Evolutionary conservation across 75 land plant species (phyloP).

Genomic region (Ceratopteris richardii): DNA sequence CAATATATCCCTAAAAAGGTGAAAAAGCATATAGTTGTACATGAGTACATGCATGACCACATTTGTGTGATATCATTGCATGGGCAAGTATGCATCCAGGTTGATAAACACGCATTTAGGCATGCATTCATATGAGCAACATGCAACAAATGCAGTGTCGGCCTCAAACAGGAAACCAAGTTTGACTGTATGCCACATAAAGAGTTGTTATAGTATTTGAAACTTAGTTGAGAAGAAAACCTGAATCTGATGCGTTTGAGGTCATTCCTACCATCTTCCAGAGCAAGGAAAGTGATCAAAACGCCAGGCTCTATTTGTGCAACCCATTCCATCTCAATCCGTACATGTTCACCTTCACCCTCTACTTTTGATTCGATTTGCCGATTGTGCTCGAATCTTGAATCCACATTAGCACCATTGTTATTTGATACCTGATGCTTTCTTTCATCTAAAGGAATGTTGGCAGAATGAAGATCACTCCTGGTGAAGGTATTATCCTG

Average conservation of each 20-base stretch:
- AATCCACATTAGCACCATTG: too few species aligned
- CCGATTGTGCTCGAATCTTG: too few species aligned
- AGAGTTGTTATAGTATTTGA: too few species aligned
- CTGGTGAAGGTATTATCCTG: conserved; percentile 34
- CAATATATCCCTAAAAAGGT: background rate
- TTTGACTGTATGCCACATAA: too few species aligned
- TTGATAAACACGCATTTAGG: background rate
- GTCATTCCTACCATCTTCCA: conserved; percentile 80
- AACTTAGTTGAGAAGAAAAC: too few species aligned
- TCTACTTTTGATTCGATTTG: conserved; percentile 19
- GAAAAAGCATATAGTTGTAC: background rate
- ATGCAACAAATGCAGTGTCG: too few species aligned
- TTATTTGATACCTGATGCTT: too few species aligned
- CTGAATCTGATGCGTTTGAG: conserved; percentile 95
- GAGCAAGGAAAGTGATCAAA: conserved; percentile 76
- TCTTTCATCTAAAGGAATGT: too few species aligned
- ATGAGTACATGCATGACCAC: background rate
- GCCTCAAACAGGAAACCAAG: too few species aligned
- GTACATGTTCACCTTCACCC: conserved; percentile 43
- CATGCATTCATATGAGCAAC: background rate
- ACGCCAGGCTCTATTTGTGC: conserved; percentile 99
- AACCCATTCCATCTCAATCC: conserved; percentile 63
- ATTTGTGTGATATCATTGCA: background rate
- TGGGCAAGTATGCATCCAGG: background rate
- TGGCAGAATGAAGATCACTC: background rate